Evolutionary conservation across 2,329 filamentous ascomycete genomes (phyloP), one percentile per base, ranked within the genome.

Genomic region (Pezicula neosporulosa): DNA sequence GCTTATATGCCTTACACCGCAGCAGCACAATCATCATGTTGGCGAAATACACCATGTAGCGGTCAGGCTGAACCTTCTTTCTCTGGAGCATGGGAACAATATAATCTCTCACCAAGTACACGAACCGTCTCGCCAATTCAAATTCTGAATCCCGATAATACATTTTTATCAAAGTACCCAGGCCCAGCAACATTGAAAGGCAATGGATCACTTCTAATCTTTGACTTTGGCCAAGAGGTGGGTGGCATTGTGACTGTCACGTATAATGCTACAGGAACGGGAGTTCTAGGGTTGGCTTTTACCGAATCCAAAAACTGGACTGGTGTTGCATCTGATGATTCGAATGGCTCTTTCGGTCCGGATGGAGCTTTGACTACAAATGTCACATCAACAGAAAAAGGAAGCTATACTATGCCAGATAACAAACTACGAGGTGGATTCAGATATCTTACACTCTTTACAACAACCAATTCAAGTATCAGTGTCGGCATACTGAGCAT

Each of bases 171-270:
- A 5, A 28, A 28, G 9, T 44, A 30, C n/a, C 42, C 42, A 19
- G 19, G 42, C 6, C 8, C 19, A 1, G 42, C 19, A 6, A 44
- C 3, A 28, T 16, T 44, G 19, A 9, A 9, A 13, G 70, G 72
- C 10, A 80, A 81, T 57, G 76, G 74, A 15, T 79, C 76, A 5
- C 68, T 70, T n/a, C 61, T 78, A 3, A 73, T 81, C 2, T 78
- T 80, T 50, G 80, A 83, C 61, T 83, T 82, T 59, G 78, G 78
- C 4, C 67, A 72, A 21, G 78, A 82, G 59, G 77, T 83, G 9
- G 79, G 80, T 28, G 80, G 80, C 12, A 74, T 81, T 50, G 65
- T 77, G 8, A 73, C 72, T 4, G 59, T 82, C n/a, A 63, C 71
- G 6, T 83, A 78, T 57, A 69, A 66, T 4, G 66, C 71, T 9